Base-by-base conservation (phyloP, 2,329 filamentous ascomycete genomes). In the Arthrobotrys megalospora region DNA sequence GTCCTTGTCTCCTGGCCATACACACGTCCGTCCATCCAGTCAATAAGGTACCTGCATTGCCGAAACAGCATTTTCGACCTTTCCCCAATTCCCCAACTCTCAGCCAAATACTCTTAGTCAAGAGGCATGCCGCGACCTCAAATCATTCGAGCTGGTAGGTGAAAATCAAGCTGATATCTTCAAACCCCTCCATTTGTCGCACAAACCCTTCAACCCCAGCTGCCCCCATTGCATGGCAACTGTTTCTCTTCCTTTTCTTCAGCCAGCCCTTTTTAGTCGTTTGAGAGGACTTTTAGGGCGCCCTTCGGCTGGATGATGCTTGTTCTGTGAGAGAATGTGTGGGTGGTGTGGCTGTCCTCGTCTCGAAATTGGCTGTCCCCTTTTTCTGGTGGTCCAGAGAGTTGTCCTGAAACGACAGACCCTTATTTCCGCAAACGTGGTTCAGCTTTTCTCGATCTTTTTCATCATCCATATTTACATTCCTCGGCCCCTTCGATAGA, bases 111-210 rank as follows among this genome's bases (percentile, higher is more conserved):
- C 21, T 43, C 24, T 43, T 60, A 43, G 55, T 60, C 55, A n/a
- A 32, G 55, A 60, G 55, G 65, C 62, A 89, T 89, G 87, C 88
- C 87, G 81, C 85, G 87, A 81, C 87, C 87, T 81, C 86, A 87
- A 71, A 88, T 88, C 72, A 87, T 89, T 80, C 84, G 87, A 85
- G 87, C 87, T 82, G 87, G 87, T 88, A 85, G 64, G 69, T 73
- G 11, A 50, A 68, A 41, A 60, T 32, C 34, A 69, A 79, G 86
- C 79, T 76, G 71, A 64, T 62, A 47, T 76, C 50, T 24, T 16
- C 45, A 52, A 64, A 52, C 66, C 73, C 73, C 73, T 65, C 62
- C 73, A 45, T 68, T 45, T 41, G 73, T 77, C 73, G 67, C 73
- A 77, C 73, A 71, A 36, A 38, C 55, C 45, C 21, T 6, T 28